Evolutionary conservation across 345 rosid species (phyloP).

Genomic region (Linum usitatissimum): DNA sequence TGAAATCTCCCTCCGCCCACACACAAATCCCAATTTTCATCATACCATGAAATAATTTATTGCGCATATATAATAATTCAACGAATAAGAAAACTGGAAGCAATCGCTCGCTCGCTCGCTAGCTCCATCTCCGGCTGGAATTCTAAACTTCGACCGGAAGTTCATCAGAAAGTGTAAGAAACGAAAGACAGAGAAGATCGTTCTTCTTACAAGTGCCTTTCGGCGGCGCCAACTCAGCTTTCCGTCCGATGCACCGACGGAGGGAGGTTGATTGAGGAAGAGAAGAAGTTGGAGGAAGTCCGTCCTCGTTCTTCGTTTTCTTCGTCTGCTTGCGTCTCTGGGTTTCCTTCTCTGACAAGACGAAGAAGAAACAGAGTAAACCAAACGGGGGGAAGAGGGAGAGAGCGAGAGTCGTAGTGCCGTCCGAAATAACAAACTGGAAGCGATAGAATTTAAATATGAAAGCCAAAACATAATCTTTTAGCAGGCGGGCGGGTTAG

Average conservation of each 20-base stretch:
- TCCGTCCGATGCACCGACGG: background rate
- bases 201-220: background rate
- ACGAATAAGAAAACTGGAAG: background rate
- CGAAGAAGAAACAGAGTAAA: background rate
- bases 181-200: background rate
- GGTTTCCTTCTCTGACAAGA: background rate
- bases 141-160: background rate
- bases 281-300: background rate
- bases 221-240: background rate
- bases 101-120: background rate
- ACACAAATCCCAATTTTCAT: background rate
- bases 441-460: background rate
- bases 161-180: background rate
- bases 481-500: background rate
- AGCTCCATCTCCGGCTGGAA: background rate
- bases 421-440: conserved; percentile 8
- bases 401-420: conserved; percentile 23
- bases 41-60: no score
- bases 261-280: background rate
- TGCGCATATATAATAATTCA: no score
- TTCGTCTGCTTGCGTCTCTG: background rate
- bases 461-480: no score
- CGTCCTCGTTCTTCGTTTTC: background rate
- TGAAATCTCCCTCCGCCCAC: background rate
- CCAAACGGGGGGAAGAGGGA: background rate